Conservation (phyloP, 345 rosid genomes). For the Eutrema heterophyllum region DNA sequence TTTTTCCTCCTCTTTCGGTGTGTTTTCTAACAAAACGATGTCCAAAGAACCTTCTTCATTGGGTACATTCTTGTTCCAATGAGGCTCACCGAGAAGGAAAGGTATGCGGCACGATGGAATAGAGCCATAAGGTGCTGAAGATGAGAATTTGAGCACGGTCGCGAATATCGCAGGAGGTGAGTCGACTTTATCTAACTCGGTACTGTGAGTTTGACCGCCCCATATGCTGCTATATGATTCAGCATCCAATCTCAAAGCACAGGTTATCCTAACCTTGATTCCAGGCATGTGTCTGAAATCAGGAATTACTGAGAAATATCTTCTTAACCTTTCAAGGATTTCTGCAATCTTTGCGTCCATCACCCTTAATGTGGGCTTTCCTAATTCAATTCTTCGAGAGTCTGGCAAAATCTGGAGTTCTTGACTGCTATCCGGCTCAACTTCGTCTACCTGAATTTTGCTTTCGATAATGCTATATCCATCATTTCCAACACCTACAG, state of each 20-base stretch:
- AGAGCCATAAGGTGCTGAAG: conserved; percentile 81
- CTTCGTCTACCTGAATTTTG: conserved; percentile 43
- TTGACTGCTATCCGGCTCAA: conserved; percentile 35
- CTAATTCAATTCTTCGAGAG: conserved; percentile 36
- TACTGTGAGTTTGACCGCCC: conserved; percentile 41
- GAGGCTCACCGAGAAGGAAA: conserved; percentile 78
- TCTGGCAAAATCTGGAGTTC: conserved; percentile 39
- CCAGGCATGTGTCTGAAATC: conserved; percentile 78
- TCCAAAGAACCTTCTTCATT: conserved; percentile 40
- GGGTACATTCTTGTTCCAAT: conserved; percentile 25
- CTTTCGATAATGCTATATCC: conserved; percentile 44
- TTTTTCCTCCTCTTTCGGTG: conserved; percentile 40
- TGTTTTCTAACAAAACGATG: conserved; percentile 43
- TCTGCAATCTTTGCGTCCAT: conserved; percentile 84
- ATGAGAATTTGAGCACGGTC: conserved; percentile 82
- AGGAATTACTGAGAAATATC: conserved; percentile 80
- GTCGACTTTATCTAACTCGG: conserved; percentile 44
- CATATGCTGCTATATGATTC: conserved; percentile 54
- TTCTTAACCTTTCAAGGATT: conserved; percentile 59
- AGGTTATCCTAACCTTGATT: conserved; percentile 63
- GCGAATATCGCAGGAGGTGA: conserved; percentile 76
- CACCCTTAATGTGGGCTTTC: conserved; percentile 61
- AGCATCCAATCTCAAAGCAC: conserved; percentile 76
- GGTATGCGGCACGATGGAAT: conserved; percentile 75
- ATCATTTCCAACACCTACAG: conserved; percentile 44